Conservation (phyloP, 2,329 filamentous ascomycete species). For the Neodidymelliopsis sp. region DNA sequence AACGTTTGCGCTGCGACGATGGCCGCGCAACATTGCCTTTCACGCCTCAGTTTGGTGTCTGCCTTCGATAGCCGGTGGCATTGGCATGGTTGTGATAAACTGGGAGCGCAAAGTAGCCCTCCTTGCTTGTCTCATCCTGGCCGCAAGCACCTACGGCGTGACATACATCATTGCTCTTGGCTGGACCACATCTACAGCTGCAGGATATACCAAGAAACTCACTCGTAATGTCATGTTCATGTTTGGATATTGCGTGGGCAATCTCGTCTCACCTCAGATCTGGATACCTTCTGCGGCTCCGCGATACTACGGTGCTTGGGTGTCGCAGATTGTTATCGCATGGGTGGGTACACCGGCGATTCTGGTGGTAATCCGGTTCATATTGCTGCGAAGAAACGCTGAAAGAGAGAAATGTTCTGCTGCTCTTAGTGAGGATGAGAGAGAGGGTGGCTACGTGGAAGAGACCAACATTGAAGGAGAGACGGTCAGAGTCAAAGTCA, state of each 20-base stretch:
- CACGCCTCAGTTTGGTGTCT: no score
- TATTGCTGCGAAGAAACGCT: not conserved
- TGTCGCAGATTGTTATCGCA: conserved; percentile 1
- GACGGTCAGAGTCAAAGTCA: not conserved
- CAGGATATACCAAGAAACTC: conserved; percentile 3
- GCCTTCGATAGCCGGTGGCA: no score
- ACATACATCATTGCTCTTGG: not conserved
- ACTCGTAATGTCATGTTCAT: conserved; percentile 6
- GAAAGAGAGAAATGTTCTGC: no score
- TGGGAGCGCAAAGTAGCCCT: no score
- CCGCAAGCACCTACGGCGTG: not conserved
- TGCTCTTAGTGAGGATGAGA: no score
- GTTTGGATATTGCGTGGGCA: conserved; percentile 2
- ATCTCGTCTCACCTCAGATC: conserved; percentile 3
- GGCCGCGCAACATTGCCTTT: no score
- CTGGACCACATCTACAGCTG: conserved; percentile 4
- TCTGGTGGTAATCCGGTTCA: not conserved
- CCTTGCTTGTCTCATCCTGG: no score
- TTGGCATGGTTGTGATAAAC: no score
- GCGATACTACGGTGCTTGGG: conserved; percentile 1
- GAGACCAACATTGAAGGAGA: not conserved
- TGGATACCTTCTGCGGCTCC: conserved; percentile 1
- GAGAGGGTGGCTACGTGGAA: no score
- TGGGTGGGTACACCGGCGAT: conserved; percentile 2
- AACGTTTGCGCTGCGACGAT: no score